phyloP scores from a whole-genome alignment of 805 yeast genomes.

The Blastobotrys peoriensis region DNA sequence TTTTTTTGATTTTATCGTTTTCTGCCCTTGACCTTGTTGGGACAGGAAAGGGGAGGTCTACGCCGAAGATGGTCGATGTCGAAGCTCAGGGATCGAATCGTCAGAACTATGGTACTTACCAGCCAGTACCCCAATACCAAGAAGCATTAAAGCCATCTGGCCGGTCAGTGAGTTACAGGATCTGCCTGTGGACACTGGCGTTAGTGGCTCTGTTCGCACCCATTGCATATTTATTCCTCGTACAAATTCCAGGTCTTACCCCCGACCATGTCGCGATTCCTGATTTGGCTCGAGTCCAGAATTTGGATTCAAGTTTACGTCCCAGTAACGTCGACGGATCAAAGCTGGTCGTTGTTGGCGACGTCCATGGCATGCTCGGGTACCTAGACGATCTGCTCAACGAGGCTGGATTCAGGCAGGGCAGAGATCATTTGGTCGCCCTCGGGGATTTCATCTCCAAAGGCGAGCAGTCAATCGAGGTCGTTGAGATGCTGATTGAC shows the following conservation, averaged over 20 bases:
- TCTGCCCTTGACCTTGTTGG: no score
- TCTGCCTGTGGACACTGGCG: background rate
- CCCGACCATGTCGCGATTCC: constrained; percentile 16
- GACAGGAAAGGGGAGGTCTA: no score
- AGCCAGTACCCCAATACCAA: background rate
- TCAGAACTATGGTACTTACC: background rate
- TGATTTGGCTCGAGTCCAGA: constrained; percentile 15
- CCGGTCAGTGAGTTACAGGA: background rate
- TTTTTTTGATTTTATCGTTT: no score
- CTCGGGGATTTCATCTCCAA: constrained; percentile 84
- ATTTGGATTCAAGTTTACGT: constrained; percentile 3
- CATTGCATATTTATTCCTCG: constrained; percentile 13
- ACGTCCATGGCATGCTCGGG: constrained; percentile 73
- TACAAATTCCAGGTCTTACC: constrained; percentile 12
- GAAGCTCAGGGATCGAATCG: background rate
- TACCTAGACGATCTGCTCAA: constrained; percentile 49
- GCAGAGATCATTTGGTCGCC: constrained; percentile 53
- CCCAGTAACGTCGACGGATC: constrained; percentile 15
- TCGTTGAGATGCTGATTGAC: constrained; percentile 58
- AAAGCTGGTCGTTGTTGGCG: constrained; percentile 72
- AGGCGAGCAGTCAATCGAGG: constrained; percentile 70
- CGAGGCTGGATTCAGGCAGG: constrained; percentile 37
- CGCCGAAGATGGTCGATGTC: no score
- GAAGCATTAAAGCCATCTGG: background rate
- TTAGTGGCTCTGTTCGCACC: constrained; percentile 4